phyloP scores from a whole-genome alignment of 495 filamentous ascomycete genomes.

The Penicillium subrubescens region DNA sequence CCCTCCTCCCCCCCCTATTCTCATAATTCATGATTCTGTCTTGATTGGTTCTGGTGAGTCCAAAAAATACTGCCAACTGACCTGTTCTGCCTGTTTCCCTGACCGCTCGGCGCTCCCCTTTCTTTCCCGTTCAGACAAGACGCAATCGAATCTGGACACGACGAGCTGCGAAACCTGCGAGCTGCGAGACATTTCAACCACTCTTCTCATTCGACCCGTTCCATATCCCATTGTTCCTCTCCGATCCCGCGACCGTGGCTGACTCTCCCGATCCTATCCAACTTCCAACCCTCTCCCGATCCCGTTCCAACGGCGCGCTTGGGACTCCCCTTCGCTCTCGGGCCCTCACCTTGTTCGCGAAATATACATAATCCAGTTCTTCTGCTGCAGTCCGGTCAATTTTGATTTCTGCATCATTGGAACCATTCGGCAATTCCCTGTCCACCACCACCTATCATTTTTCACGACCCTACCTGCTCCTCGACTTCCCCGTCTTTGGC shows the following conservation, averaged over 20 bases:
- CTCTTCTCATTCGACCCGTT: constrained; percentile 4
- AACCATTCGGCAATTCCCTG: not conserved
- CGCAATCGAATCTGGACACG: not conserved
- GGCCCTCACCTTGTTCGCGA: constrained; percentile 15
- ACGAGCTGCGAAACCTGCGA: not conserved
- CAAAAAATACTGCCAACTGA: not conserved
- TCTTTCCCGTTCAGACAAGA: constrained; percentile 14
- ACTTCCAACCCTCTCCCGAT: too few relatives aligned
- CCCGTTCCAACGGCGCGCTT: constrained; percentile 10
- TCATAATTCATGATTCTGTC: too few relatives aligned
- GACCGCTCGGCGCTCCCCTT: constrained; percentile 32
- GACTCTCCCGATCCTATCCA: not conserved
- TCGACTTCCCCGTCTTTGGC: not conserved
- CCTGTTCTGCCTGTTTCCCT: constrained; percentile 20
- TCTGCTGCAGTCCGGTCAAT: not conserved
- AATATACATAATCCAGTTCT: constrained; percentile 24
- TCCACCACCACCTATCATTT: not conserved
- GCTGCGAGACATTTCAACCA: constrained; percentile 15
- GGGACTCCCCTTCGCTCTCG: constrained; percentile 16
- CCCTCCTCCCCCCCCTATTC: constrained; percentile 1
- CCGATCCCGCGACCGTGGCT: not conserved
- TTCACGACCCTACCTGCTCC: not conserved
- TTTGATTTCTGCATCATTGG: not conserved
- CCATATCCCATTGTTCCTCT: not conserved
- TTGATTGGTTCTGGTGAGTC: constrained; percentile 23